phyloP scores from a whole-genome alignment of 1,139 yeast genomes.

The Blastobotrys elegans region DNA sequence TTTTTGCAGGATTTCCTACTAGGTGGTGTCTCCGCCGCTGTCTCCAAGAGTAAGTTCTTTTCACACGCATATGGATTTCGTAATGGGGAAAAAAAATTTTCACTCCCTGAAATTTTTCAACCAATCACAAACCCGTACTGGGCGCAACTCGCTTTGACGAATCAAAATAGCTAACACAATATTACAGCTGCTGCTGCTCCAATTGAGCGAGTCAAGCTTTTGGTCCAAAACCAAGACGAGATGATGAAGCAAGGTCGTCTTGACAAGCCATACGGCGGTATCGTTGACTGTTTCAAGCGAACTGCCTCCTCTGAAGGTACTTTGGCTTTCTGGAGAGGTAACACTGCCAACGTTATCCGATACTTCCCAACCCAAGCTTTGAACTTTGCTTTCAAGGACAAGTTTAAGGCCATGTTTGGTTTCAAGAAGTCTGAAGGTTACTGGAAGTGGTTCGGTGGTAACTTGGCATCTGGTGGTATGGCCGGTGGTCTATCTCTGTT shows the following conservation, averaged over 20 bases:
- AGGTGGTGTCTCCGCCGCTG: slow-evolving; percentile 87
- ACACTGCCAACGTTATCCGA: slow-evolving; percentile 79
- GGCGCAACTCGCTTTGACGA: too few relatives aligned
- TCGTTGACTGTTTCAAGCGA: slow-evolving; percentile 66
- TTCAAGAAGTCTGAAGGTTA: slow-evolving; percentile 65
- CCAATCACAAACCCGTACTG: too few relatives aligned
- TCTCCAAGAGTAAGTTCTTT: slow-evolving; percentile 52
- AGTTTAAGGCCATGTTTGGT: slow-evolving; percentile 76
- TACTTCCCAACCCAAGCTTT: slow-evolving; percentile 61
- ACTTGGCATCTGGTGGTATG: slow-evolving; percentile 78
- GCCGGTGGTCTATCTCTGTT: slow-evolving; percentile 76
- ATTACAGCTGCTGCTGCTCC: slow-evolving; percentile 69
- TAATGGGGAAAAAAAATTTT: background rate
- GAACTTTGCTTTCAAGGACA: slow-evolving; percentile 80
- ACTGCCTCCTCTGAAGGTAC: slow-evolving; percentile 70
- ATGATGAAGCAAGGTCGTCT: slow-evolving; percentile 80
- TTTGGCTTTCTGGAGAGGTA: slow-evolving; percentile 75
- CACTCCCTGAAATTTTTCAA: background rate
- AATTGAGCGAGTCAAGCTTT: slow-evolving; percentile 75
- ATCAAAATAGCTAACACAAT: slow-evolving; percentile 27
- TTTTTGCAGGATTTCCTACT: slow-evolving; percentile 58
- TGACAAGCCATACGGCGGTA: slow-evolving; percentile 60
- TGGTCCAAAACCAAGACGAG: slow-evolving; percentile 80
- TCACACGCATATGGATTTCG: background rate
- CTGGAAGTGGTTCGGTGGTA: slow-evolving; percentile 71